Conservation (phyloP, 2,329 filamentous ascomycete genomes). For the Xylaria sp. region DNA sequence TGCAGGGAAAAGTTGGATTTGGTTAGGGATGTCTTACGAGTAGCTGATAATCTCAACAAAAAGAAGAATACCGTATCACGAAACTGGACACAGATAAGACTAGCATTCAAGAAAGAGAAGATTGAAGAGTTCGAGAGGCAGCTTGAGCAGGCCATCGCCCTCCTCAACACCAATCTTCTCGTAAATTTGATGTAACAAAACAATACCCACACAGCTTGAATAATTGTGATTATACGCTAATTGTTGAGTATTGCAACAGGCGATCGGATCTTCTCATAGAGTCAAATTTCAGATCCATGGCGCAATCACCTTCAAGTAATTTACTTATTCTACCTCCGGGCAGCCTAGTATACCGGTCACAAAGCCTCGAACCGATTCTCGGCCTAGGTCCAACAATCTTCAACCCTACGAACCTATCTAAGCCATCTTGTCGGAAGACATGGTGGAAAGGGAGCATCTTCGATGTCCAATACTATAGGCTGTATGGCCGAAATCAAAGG, state of each 20-base stretch:
- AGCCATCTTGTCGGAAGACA: not conserved
- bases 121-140: constrained; percentile 11
- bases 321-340: not conserved
- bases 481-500: constrained; percentile 1
- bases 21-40: not conserved
- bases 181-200: constrained; percentile 4
- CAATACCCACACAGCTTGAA: not conserved
- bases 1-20: constrained; percentile 1
- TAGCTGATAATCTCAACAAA: not conserved
- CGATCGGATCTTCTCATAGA: not conserved
- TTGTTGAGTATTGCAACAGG: not conserved
- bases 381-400: not conserved
- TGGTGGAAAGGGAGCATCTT: not conserved
- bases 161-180: constrained; percentile 4
- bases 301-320: not conserved
- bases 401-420: not conserved
- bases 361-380: not conserved
- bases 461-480: not conserved
- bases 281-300: not conserved
- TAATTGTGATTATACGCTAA: not conserved
- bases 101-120: constrained; percentile 5
- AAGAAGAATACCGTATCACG: not conserved
- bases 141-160: constrained; percentile 2
- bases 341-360: not conserved
- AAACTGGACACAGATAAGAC: constrained; percentile 4